Percentiles rank a stretch among this genome's conserved stretches.
phyloP scores from a whole-genome alignment of 192 early-diverging fungal species.

The Gamsiella multidivaricata region DNA sequence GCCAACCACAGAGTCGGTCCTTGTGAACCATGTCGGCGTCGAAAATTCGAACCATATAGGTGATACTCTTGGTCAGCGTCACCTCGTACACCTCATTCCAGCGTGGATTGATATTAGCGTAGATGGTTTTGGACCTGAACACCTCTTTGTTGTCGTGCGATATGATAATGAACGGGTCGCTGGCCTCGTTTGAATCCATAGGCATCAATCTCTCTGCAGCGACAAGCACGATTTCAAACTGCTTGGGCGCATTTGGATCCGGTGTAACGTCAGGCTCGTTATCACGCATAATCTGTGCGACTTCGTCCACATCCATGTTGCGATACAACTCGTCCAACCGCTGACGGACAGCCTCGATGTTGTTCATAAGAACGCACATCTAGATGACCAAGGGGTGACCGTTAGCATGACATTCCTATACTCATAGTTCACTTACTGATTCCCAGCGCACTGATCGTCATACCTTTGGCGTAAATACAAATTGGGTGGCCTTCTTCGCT shows the following conservation, averaged over 20 bases:
- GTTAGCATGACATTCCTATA: no score
- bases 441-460: not conserved
- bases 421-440: no score
- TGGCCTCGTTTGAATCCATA: constrained; percentile 68
- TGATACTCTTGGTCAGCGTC: constrained; percentile 61
- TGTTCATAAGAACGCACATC: constrained; percentile 69
- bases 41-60: constrained; percentile 56
- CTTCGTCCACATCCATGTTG: constrained; percentile 66
- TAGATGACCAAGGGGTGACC: constrained; percentile 5
- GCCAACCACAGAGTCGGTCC: constrained; percentile 71
- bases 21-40: constrained; percentile 67
- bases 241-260: constrained; percentile 54
- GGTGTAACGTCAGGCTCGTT: constrained; percentile 20
- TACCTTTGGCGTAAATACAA: constrained; percentile 65
- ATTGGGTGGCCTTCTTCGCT: constrained; percentile 52
- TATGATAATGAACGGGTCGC: constrained; percentile 76
- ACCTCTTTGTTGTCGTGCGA: constrained; percentile 59
- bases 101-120: constrained; percentile 78
- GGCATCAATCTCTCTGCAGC: constrained; percentile 71
- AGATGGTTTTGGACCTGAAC: constrained; percentile 67
- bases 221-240: constrained; percentile 78
- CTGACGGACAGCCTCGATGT: constrained; percentile 64
- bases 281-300: constrained; percentile 58
- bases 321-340: constrained; percentile 65
- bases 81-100: constrained; percentile 86